Percentiles rank a stretch among this genome's conserved stretches.
Conservation (phyloP, 1,284 basidiomycete species). For the Naganishia albida region DNA sequence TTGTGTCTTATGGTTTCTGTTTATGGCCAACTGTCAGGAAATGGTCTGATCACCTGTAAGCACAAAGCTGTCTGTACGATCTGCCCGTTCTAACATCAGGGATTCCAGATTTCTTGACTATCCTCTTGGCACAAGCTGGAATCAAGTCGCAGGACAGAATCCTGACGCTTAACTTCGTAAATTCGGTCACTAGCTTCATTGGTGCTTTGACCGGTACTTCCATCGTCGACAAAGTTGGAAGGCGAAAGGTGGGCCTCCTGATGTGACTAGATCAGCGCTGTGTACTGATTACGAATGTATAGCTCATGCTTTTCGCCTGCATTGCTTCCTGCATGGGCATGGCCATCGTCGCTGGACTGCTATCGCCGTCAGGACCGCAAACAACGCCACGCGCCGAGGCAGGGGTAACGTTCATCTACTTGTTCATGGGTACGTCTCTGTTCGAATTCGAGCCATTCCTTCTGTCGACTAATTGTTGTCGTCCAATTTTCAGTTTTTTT, state of each 20-base stretch:
- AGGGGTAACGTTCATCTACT: conserved; percentile 42
- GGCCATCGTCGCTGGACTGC: conserved; percentile 42
- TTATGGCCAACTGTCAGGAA: conserved; percentile 44
- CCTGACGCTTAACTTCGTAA: conserved; percentile 42
- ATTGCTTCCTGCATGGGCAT: conserved; percentile 38
- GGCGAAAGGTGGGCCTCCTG: conserved; percentile 31
- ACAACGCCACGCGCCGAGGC: conserved; percentile 39
- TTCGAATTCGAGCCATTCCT: conserved; percentile 45
- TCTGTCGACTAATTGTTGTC: conserved; percentile 45
- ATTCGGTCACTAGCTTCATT: conserved; percentile 38
- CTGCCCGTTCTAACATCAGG: conserved; percentile 57
- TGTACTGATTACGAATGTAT: neutral
- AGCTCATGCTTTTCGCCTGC: conserved; percentile 40
- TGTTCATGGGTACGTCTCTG: conserved; percentile 32
- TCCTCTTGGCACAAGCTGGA: conserved; percentile 39
- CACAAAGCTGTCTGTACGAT: conserved; percentile 38
- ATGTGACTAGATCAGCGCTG: no score
- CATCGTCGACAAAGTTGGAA: conserved; percentile 40
- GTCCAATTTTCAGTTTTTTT: conserved; percentile 56
- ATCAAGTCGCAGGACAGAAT: conserved; percentile 37
- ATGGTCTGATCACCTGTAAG: conserved; percentile 55
- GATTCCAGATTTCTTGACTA: conserved; percentile 39
- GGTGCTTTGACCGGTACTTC: conserved; percentile 41
- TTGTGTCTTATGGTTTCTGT: conserved; percentile 56
- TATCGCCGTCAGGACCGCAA: conserved; percentile 36